A percentile compares a stretch with the other conserved stretches of the same genome.
phyloP scores from a whole-genome alignment of 495 filamentous ascomycete genomes.

The Emericellopsis terricola region DNA sequence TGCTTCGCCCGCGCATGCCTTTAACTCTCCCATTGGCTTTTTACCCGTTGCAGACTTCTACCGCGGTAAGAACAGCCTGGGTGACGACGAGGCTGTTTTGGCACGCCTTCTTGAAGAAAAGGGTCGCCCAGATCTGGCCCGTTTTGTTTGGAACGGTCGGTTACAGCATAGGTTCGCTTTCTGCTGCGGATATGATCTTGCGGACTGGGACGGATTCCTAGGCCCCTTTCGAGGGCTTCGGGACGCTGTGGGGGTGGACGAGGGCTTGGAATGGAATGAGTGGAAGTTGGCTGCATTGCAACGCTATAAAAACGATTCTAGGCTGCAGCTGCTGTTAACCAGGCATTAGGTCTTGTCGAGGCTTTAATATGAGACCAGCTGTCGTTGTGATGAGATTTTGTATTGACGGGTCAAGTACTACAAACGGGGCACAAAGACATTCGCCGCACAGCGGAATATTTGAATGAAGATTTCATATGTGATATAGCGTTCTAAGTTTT shows the following conservation, averaged over 20 bases:
- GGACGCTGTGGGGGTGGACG: constrained; percentile 11
- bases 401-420: no score
- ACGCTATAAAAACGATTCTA: constrained; percentile 12
- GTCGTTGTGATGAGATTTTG: no score
- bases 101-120: constrained; percentile 15
- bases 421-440: no score
- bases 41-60: constrained; percentile 25
- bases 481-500: no score
- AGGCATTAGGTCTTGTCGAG: not conserved
- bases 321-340: constrained; percentile 6
- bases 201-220: constrained; percentile 22
- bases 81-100: constrained; percentile 16
- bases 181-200: constrained; percentile 12
- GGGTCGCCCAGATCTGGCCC: constrained; percentile 9
- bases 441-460: no score
- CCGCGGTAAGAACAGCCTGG: constrained; percentile 14
- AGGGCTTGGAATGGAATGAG: constrained; percentile 13
- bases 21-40: constrained; percentile 23
- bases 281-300: constrained; percentile 16
- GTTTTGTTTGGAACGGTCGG: constrained; percentile 14
- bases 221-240: constrained; percentile 19
- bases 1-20: constrained; percentile 15
- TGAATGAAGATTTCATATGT: no score
- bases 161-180: constrained; percentile 19
- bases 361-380: no score